Conservation (phyloP, 306 rosid genomes). For the Carpinus fangiana region DNA sequence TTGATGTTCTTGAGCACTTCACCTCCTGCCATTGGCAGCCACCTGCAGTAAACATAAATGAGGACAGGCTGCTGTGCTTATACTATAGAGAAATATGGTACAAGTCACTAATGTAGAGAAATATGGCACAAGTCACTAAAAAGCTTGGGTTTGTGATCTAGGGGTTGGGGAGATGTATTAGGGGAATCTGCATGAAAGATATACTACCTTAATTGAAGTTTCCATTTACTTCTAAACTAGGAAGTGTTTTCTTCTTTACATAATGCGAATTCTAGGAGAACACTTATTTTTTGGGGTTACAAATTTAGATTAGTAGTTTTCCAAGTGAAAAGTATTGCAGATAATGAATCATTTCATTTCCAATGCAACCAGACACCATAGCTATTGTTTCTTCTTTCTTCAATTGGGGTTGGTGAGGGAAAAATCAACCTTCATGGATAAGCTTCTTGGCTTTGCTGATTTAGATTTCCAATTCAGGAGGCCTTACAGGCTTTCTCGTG, state of each 20-base stretch:
- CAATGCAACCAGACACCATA: background rate
- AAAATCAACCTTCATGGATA: background rate
- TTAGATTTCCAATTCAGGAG: background rate
- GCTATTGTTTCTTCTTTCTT: background rate
- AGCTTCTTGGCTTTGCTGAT: background rate
- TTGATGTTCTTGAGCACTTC: background rate
- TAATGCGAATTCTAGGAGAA: background rate
- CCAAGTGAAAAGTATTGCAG: background rate
- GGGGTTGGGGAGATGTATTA: background rate
- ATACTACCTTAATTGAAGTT: background rate
- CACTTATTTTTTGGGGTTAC: no score
- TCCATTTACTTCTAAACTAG: background rate
- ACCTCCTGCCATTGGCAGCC: background rate
- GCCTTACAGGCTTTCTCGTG: background rate
- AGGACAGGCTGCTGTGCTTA: background rate
- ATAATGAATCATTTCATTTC: background rate
- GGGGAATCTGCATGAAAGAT: background rate
- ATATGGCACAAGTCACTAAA: background rate
- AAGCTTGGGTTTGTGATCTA: background rate
- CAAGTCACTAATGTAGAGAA: no score
- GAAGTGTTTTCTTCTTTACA: background rate
- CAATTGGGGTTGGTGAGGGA: background rate
- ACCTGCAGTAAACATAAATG: background rate
- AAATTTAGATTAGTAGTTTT: background rate
- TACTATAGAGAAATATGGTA: background rate